These are phyloP conservation scores for Ceratocystis albifundus DNA, from an alignment of 2,329 filamentous ascomycete species.

Conservation along the genomic window DNA sequence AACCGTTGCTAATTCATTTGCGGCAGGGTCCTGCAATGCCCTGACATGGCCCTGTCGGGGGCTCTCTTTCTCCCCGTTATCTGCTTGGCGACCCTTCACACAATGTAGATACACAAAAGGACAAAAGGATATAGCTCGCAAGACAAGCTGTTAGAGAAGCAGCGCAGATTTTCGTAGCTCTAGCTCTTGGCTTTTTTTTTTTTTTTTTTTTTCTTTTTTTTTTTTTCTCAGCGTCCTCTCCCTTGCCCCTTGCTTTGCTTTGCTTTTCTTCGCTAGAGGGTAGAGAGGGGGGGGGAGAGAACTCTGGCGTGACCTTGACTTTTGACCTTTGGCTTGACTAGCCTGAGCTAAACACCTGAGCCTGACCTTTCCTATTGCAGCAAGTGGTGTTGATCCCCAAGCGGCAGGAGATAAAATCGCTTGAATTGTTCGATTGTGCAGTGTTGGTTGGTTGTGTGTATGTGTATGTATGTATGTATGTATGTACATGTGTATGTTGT, in stretches of 20 bases:
- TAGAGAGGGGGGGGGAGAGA: no score
- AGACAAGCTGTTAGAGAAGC: no score
- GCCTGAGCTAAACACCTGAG: background rate
- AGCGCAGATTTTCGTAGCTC: conserved; percentile 3
- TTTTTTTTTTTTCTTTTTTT: no score
- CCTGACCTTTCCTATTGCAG: background rate
- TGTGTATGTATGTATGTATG: background rate
- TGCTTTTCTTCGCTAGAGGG: background rate
- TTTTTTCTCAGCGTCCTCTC: background rate
- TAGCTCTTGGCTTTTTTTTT: conserved; percentile 28
- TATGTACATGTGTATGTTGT: background rate
- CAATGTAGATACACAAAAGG: background rate
- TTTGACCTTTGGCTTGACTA: background rate
- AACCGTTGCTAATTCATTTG: background rate
- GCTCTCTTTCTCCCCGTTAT: no score
- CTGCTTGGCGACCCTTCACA: background rate
- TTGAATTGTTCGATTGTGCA: background rate
- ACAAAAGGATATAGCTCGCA: background rate
- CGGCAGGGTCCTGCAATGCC: background rate
- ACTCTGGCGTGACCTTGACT: background rate
- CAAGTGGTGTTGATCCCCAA: background rate
- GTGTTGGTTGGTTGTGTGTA: background rate
- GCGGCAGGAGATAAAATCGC: background rate
- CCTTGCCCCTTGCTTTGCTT: conserved; percentile 10
- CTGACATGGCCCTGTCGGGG: background rate